Evolutionary conservation across 345 rosid species (phyloP), one percentile per base, ranked within the genome.

Genomic region (Citrus reticulata): DNA sequence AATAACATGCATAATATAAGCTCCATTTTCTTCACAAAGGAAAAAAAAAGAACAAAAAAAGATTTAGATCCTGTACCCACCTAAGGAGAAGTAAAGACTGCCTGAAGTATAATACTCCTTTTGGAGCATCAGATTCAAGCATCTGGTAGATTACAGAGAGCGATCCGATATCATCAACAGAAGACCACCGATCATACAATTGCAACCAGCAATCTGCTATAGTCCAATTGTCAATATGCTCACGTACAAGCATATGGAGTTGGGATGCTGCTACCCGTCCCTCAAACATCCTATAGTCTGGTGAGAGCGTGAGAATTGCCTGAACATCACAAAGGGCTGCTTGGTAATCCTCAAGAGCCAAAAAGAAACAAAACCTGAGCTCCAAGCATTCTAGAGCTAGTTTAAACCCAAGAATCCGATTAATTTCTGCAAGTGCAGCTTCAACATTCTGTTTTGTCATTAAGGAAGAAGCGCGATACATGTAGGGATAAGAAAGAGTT

Each of bases 131-230:
- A 7, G 99, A 91, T 87, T 96, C 98, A 22, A 96, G 99, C 99
- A 96, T 96, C 85, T 96, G 98, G 82, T 94, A 96, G 76, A 96
- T 96, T 35, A 96, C 99, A 13, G 99, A 96, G 79, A 96, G 97
- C 57, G 99, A 95, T 46, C 99, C 99, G 55, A 94, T 90, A 79
- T 95, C 99, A 79, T 95, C 99, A 78, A 96, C 99, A 34, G 92
- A 89, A 34, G 99, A 96, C 98, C 99, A 96, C 79, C 93, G 87
- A 73, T 93, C 97, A 80, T 94, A 96, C 82, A 96, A 82, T 76
- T 96, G 99, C 91, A 94, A 83, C 99, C 99, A 96, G 86, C 98
- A 96, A 87, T 96, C 99, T 1, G 99, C 99, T 1, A 97, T 87
- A 57, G 98, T 94, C 98, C 97, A 96, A 75, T 77, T 90, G 57